Evolutionary conservation across 2,329 filamentous ascomycete species (phyloP).

Genomic region (Colletotrichum sojae): DNA sequence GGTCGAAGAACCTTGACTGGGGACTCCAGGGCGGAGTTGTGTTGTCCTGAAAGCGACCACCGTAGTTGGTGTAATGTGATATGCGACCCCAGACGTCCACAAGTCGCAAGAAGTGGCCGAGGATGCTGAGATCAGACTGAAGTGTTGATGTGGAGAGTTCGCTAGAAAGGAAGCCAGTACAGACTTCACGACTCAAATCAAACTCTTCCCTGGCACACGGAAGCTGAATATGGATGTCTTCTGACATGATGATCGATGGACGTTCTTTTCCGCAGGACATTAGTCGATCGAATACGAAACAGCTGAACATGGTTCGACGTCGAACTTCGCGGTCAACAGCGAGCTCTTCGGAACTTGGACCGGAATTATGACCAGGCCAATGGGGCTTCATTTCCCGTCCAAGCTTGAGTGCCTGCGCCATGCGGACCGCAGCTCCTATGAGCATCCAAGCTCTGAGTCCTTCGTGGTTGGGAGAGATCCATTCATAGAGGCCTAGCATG

Average conservation of each 20-base stretch:
- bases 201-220: conserved; percentile 78
- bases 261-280: conserved; percentile 76
- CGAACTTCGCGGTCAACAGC: conserved; percentile 67
- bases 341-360: conserved; percentile 37
- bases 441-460: conserved; percentile 76
- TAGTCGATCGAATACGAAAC: conserved; percentile 79
- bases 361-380: conserved; percentile 32
- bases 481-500: conserved; percentile 80
- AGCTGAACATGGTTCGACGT: conserved; percentile 81
- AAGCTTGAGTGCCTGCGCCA: conserved; percentile 74
- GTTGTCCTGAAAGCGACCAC: conserved; percentile 64
- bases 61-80: conserved; percentile 66
- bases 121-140: conserved; percentile 59
- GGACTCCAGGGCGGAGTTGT: conserved; percentile 71
- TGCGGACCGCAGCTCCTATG: conserved; percentile 73
- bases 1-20: conserved; percentile 66
- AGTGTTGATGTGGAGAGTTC: conserved; percentile 51
- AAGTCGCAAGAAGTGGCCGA: conserved; percentile 68
- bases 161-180: conserved; percentile 55
- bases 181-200: conserved; percentile 70
- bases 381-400: conserved; percentile 65
- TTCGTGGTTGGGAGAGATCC: conserved; percentile 70
- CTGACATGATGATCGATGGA: conserved; percentile 70
- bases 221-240: conserved; percentile 74
- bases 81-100: conserved; percentile 72